Percentiles rank a stretch among this genome's conserved stretches.
These are phyloP conservation scores for Paecilomyces formosus DNA, from an alignment of 2,329 filamentous ascomycete genomes.

Conservation along the genomic window DNA sequence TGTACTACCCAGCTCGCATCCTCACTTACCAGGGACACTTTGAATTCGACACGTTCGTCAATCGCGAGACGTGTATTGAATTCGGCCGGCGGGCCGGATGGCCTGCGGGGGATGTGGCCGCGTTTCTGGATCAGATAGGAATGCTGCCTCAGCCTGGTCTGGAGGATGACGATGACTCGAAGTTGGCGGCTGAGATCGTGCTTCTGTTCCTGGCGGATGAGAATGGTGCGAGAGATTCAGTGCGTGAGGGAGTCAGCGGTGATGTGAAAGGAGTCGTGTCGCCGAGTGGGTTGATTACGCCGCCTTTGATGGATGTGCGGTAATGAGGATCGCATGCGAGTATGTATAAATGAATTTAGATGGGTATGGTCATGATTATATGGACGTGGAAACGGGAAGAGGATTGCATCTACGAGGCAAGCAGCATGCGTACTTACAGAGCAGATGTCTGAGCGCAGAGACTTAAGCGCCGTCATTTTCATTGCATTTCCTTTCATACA, in stretches of 20 bases:
- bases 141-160: slow-evolving; percentile 6
- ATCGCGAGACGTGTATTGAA: slow-evolving; percentile 14
- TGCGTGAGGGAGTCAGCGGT: not conserved
- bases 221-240: not conserved
- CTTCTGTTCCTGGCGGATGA: slow-evolving; percentile 22
- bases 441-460: too few species aligned
- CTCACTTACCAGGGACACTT: slow-evolving; percentile 27
- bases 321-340: not conserved
- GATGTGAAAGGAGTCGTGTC: not conserved
- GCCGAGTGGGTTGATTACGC: not conserved
- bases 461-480: too few species aligned
- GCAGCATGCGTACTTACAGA: not conserved
- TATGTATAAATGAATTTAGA: not conserved
- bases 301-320: not conserved
- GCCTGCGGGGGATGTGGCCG: slow-evolving; percentile 7
- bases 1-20: slow-evolving; percentile 20
- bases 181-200: slow-evolving; percentile 24
- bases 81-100: slow-evolving; percentile 17
- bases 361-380: not conserved
- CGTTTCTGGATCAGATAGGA: slow-evolving; percentile 15
- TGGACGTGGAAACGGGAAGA: too few species aligned
- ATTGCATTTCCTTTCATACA: not conserved
- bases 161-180: slow-evolving; percentile 23
- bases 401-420: not conserved
- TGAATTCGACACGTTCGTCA: slow-evolving; percentile 21